phyloP scores from a whole-genome alignment of 73 alveolate genomes.

The Paraurostyla sp. region DNA sequence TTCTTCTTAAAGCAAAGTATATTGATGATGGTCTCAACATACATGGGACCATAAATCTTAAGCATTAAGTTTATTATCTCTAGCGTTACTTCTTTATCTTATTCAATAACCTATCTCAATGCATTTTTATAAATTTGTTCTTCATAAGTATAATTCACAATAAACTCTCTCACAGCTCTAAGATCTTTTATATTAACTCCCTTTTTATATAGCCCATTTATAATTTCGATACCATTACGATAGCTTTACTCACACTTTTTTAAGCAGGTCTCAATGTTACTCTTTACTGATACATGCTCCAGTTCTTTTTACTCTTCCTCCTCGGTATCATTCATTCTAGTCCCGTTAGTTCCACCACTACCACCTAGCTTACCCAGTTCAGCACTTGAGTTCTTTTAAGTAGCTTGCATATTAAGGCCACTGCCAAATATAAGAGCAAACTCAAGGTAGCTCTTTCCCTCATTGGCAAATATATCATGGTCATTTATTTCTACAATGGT shows the following conservation, averaged over 20 bases:
- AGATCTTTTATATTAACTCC: not conserved
- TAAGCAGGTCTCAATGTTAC: not conserved
- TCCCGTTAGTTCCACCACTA: not conserved
- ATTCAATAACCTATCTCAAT: not conserved
- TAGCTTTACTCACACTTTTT: conserved; percentile 15
- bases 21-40: not conserved
- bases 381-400: not conserved
- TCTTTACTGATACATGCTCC: not conserved
- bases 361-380: not conserved
- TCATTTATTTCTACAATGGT: conserved; percentile 24
- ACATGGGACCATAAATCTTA: not conserved
- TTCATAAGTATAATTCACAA: not conserved
- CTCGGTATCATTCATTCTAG: not conserved
- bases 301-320: conserved; percentile 7
- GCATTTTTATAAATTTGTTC: not conserved
- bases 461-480: not conserved
- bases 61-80: not conserved
- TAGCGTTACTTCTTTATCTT: not conserved
- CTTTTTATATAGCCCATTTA: not conserved
- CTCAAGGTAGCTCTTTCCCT: conserved; percentile 27
- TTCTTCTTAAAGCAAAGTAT: not conserved
- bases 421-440: conserved; percentile 10
- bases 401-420: too few relatives aligned
- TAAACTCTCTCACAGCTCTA: not conserved
- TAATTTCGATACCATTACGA: conserved; percentile 34